These are phyloP conservation scores for Dillenia suffruticosa DNA, from an alignment of 164 flowering plant species.

Conservation along the genomic window DNA sequence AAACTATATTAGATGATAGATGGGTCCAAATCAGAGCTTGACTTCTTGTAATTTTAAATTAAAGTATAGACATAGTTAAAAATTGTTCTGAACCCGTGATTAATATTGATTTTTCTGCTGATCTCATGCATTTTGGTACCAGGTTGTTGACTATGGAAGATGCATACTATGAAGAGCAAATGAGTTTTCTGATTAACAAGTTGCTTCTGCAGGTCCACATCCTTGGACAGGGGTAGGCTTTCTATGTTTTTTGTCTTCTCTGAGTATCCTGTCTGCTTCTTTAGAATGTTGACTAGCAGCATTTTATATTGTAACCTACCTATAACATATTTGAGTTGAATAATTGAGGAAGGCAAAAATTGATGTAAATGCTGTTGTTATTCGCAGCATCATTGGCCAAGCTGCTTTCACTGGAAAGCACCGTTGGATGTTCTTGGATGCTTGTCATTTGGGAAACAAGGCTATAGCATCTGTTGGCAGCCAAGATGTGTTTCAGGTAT, in stretches of 20 bases:
- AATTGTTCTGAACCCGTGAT: too few species aligned
- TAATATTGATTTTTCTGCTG: too few species aligned
- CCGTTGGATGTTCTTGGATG: conserved; percentile 56
- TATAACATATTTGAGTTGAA: too few species aligned
- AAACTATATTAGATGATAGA: too few species aligned
- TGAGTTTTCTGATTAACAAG: conserved; percentile 25
- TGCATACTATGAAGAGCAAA: conserved; percentile 41
- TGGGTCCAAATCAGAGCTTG: too few species aligned
- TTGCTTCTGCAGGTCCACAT: conserved; percentile 48
- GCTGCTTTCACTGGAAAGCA: conserved; percentile 61
- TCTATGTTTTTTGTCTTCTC: too few species aligned
- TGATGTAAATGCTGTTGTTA: background rate
- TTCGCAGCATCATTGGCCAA: conserved; percentile 55
- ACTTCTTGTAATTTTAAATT: too few species aligned
- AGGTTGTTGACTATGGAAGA: conserved; percentile 57
- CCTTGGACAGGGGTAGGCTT: conserved; percentile 54
- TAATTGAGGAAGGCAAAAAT: too few species aligned
- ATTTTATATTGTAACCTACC: too few species aligned
- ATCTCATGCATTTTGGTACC: conserved; percentile 2
- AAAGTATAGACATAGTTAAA: too few species aligned
- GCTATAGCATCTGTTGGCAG: conserved; percentile 14
- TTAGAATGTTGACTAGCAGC: too few species aligned
- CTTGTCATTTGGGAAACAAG: conserved; percentile 24
- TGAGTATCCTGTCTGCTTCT: too few species aligned
- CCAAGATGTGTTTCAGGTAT: conserved; percentile 43